phyloP scores from a whole-genome alignment of 2,329 filamentous ascomycete genomes.

The Knoxdaviesia capensis region DNA sequence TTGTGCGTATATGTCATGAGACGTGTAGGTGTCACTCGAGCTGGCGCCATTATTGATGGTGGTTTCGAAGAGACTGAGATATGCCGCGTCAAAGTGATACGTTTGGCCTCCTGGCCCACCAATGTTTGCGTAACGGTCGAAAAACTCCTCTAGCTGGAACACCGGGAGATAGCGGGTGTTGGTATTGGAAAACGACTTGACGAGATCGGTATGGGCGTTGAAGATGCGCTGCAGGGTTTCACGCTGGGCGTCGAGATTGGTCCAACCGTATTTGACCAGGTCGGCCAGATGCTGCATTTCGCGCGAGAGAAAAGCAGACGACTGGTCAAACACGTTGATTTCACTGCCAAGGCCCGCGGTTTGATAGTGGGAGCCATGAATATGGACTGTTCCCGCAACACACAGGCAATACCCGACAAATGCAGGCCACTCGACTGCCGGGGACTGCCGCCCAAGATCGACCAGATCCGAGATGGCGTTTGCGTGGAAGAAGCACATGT shows the following conservation, averaged over 20 bases:
- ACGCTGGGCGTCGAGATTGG: constrained; percentile 59
- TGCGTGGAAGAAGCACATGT: constrained; percentile 68
- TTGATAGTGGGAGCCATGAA: constrained; percentile 68
- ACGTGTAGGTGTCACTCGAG: constrained; percentile 25
- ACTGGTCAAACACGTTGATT: constrained; percentile 42
- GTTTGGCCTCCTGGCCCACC: constrained; percentile 36
- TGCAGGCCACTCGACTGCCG: constrained; percentile 64
- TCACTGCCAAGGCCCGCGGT: constrained; percentile 23
- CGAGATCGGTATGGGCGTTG: constrained; percentile 60
- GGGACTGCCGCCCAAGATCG: constrained; percentile 54
- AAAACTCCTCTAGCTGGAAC: constrained; percentile 75
- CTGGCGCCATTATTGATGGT: constrained; percentile 33
- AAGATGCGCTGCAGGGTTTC: constrained; percentile 63
- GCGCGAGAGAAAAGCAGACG: constrained; percentile 49
- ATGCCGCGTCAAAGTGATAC: constrained; percentile 50
- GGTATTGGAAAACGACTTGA: constrained; percentile 44
- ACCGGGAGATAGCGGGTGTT: constrained; percentile 56
- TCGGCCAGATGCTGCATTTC: constrained; percentile 68
- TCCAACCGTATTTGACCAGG: constrained; percentile 51
- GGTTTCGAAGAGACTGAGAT: constrained; percentile 51
- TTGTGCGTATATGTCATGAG: constrained; percentile 25
- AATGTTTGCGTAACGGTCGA: constrained; percentile 52
- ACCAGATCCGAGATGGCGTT: constrained; percentile 74
- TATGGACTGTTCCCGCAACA: constrained; percentile 72
- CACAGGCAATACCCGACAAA: constrained; percentile 77